These are phyloP conservation scores for Calonectria montana DNA, from an alignment of 2,329 filamentous ascomycete species.

Conservation along the genomic window DNA sequence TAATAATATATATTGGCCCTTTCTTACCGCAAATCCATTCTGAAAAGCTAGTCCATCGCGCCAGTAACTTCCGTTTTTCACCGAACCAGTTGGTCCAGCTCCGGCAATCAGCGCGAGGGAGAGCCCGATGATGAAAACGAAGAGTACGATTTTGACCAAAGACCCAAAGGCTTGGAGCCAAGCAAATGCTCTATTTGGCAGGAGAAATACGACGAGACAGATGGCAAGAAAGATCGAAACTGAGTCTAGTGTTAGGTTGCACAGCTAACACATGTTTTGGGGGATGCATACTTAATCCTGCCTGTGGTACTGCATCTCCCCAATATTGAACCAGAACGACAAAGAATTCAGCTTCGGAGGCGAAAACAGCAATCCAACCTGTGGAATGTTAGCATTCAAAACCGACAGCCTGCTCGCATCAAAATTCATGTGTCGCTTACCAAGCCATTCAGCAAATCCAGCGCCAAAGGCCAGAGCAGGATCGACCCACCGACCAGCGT, in stretches of 20 bases:
- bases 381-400: not conserved
- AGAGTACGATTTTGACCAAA: constrained; percentile 19
- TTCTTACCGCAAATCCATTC: constrained; percentile 13
- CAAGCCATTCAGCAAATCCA: constrained; percentile 23
- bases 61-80: constrained; percentile 19
- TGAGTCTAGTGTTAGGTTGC: not conserved
- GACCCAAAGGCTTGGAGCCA: constrained; percentile 18
- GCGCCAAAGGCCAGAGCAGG: constrained; percentile 23
- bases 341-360: constrained; percentile 21
- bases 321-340: constrained; percentile 18
- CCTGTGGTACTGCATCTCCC: not conserved
- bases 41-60: not conserved
- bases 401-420: no score
- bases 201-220: constrained; percentile 7
- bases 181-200: constrained; percentile 19
- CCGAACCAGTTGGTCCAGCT: constrained; percentile 5
- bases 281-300: not conserved
- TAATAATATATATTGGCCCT: not conserved
- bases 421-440: not conserved
- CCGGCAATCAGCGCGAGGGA: constrained; percentile 15
- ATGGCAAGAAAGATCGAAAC: constrained; percentile 19
- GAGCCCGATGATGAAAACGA: constrained; percentile 14
- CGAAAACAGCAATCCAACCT: constrained; percentile 22
- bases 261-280: no score
- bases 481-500: constrained; percentile 19